These are phyloP conservation scores for Bodo saltans DNA, from an alignment of 78 protist genomes.

Conservation along the genomic window DNA sequence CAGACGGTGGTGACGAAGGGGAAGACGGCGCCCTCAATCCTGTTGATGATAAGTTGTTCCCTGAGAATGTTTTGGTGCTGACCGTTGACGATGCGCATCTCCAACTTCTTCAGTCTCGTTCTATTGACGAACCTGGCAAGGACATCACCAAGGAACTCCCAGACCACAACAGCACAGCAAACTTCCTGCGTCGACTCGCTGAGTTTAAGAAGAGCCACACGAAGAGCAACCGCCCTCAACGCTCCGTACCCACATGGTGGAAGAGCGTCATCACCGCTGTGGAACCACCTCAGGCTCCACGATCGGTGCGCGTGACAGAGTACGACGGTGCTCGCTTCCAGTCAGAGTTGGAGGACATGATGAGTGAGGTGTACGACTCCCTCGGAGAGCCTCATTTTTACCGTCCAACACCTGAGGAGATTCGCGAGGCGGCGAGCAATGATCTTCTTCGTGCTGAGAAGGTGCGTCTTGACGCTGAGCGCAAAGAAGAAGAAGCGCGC, in stretches of 20 bases:
- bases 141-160: background rate
- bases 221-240: background rate
- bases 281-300: background rate
- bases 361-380: background rate
- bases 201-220: background rate
- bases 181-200: constrained; percentile 17
- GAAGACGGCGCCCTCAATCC: background rate
- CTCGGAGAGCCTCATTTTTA: background rate
- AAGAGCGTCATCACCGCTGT: background rate
- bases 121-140: background rate
- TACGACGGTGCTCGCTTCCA: background rate
- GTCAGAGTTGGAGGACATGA: background rate
- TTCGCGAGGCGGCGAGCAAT: background rate
- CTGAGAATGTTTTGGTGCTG: background rate
- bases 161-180: background rate
- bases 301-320: background rate
- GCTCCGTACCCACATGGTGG: background rate
- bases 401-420: background rate
- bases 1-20: constrained; percentile 5
- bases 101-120: background rate
- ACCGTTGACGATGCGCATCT: background rate
- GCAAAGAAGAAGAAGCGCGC: background rate
- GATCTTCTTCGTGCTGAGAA: background rate
- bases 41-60: constrained; percentile 34
- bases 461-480: constrained; percentile 1